Evolutionary conservation across 225 moss, liverwort and hornwort species (phyloP), one percentile per base, ranked within the genome.

Genomic region (Physcomitrellopsis africana): DNA sequence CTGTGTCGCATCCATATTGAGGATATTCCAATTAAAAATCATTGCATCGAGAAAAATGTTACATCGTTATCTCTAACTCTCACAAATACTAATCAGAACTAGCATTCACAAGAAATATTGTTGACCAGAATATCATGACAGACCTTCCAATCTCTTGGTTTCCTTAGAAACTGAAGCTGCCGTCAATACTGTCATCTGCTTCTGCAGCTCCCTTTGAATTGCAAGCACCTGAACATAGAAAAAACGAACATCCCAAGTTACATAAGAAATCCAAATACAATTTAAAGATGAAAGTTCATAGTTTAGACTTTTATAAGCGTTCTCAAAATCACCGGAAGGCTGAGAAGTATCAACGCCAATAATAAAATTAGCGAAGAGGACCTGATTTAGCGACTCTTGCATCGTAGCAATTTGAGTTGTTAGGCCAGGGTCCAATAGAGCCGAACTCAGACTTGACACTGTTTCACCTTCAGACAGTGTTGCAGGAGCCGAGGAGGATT

Each of bases 381-480:
- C 93, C 91, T 93, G 93, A 78, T 75, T 91, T 18, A 93, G 74
- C 45, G 93, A 89, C 77, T 89, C 91, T 70, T 89, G 91, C 86
- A 93, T 87, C 17, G 77, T 57, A 23, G 82, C 70, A 51, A 93
- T 79, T 77, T 93, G 89, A 63, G 87, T 74, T 13, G 60, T 77
- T 24, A 91, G 52, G 15, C 81, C 80, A 42, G 72, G 42, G 70
- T 86, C 32, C 32, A 37, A 37, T 7, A 37, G 32, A 37, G 32
- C 89, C 45, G 67, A 58, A 52, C 62, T 79, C 14, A 67, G 60
- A 72, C 53, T 78, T 20, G 80, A 70, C 63, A 83, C 87, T 8
- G 81, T 66, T 65, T 79, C 87, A 51, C 78, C 81, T 75, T 83
- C 85, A 11, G 69, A 58, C 15, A 67, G 6, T 11, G 65, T 60